Conservation (phyloP, 2,329 filamentous ascomycete species). For the Apiospora sp. region DNA sequence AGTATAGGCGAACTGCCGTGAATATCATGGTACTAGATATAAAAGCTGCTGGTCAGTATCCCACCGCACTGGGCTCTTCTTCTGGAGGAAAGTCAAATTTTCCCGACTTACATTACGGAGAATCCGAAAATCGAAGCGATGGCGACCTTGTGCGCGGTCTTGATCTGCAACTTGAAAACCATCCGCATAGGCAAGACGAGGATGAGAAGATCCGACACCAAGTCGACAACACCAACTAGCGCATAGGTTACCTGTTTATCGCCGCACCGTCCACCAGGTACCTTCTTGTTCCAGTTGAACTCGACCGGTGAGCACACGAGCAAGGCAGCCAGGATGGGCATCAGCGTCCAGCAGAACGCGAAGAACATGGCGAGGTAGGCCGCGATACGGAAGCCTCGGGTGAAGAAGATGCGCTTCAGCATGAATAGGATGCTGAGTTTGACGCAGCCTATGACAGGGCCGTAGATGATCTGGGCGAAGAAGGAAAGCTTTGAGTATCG, state of each 20-base stretch:
- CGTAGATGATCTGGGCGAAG: slow-evolving; percentile 32
- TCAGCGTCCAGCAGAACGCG: slow-evolving; percentile 33
- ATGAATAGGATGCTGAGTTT: slow-evolving; percentile 34
- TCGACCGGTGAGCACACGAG: slow-evolving; percentile 34
- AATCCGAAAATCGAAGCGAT: slow-evolving; percentile 13
- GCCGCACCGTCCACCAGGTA: slow-evolving; percentile 31
- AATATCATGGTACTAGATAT: slow-evolving; percentile 13
- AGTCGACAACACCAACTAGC: slow-evolving; percentile 30
- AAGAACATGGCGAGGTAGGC: slow-evolving; percentile 31
- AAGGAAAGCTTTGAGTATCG: slow-evolving; percentile 28
- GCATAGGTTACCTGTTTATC: slow-evolving; percentile 31
- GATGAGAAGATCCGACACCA: slow-evolving; percentile 22
- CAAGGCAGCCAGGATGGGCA: slow-evolving; percentile 31
- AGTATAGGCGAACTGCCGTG: slow-evolving; percentile 27
- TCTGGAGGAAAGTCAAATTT: not conserved
- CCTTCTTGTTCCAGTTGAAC: slow-evolving; percentile 38
- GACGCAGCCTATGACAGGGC: slow-evolving; percentile 30
- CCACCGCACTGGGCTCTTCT: not conserved
- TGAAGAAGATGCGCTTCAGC: slow-evolving; percentile 35
- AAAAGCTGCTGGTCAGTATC: not conserved
- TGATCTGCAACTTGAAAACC: slow-evolving; percentile 5
- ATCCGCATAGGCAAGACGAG: slow-evolving; percentile 8
- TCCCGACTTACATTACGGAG: slow-evolving; percentile 31
- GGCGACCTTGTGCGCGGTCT: slow-evolving; percentile 3
- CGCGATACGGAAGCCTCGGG: slow-evolving; percentile 29